Evolutionary conservation across 2,329 filamentous ascomycete genomes (phyloP).

Genomic region (Claviceps sorghi): DNA sequence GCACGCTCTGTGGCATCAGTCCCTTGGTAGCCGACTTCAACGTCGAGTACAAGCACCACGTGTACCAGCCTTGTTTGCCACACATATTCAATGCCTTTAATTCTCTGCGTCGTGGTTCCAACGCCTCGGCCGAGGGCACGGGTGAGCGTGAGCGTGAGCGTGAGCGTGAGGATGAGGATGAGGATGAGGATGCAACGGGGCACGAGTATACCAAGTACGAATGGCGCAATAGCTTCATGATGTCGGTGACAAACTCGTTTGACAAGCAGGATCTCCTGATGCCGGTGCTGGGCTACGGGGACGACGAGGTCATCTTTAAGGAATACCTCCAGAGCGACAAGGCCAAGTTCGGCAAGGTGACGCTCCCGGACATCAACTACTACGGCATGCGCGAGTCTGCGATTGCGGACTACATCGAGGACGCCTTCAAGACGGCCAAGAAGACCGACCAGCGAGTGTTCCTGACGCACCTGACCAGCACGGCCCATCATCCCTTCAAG

Average conservation of each 20-base stretch:
- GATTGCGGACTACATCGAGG: slow-evolving; percentile 18
- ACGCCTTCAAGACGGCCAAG: slow-evolving; percentile 16
- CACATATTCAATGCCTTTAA: slow-evolving; percentile 22
- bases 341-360: slow-evolving; percentile 17
- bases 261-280: slow-evolving; percentile 21
- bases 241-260: slow-evolving; percentile 19
- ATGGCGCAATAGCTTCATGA: slow-evolving; percentile 20
- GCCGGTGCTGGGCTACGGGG: slow-evolving; percentile 16
- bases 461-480: slow-evolving; percentile 22
- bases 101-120: slow-evolving; percentile 8
- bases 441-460: slow-evolving; percentile 19
- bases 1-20: slow-evolving; percentile 26
- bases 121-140: neutral
- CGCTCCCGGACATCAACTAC: slow-evolving; percentile 19
- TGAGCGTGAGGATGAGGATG: neutral
- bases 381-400: slow-evolving; percentile 20
- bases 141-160: neutral
- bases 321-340: slow-evolving; percentile 16
- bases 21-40: slow-evolving; percentile 29
- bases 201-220: slow-evolving; percentile 13
- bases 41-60: slow-evolving; percentile 24
- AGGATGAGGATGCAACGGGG: neutral
- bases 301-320: slow-evolving; percentile 12
- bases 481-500: slow-evolving; percentile 20
- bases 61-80: slow-evolving; percentile 31